Conservation (phyloP, 2,329 filamentous ascomycete species). For the Decorospora gaudefroyi region DNA sequence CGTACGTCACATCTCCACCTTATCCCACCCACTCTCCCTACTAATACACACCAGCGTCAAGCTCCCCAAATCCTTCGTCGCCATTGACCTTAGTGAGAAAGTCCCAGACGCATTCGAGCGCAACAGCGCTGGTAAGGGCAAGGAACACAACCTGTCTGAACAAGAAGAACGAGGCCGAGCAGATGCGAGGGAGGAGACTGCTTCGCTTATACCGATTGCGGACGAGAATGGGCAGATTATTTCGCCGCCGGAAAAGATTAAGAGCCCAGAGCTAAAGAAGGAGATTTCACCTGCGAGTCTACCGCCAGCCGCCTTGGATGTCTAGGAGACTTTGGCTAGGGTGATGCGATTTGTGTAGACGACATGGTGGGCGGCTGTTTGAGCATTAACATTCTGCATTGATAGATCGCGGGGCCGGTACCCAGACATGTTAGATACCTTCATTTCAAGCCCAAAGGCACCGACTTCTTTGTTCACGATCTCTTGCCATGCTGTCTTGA, state of each 20-base stretch:
- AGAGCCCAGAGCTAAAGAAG: constrained; percentile 5
- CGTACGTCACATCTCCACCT: constrained; percentile 62
- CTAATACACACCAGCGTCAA: constrained; percentile 48
- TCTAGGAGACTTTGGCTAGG: constrained; percentile 1
- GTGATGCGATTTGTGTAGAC: not conserved
- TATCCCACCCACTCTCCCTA: not conserved
- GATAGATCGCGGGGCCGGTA: no score
- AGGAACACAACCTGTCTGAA: constrained; percentile 26
- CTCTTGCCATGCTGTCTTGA: no score
- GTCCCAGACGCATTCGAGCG: constrained; percentile 52
- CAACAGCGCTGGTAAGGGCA: constrained; percentile 20
- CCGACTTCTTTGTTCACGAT: no score
- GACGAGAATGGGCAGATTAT: constrained; percentile 8
- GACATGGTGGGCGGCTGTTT: constrained; percentile 6
- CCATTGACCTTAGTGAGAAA: constrained; percentile 57
- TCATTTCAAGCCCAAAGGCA: no score
- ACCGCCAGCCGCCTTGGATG: constrained; percentile 17
- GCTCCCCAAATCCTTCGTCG: constrained; percentile 57
- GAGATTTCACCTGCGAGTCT: constrained; percentile 11
- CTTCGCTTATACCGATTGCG: constrained; percentile 11
- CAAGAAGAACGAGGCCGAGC: constrained; percentile 24
- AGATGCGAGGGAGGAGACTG: constrained; percentile 22
- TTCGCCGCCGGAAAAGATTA: not conserved
- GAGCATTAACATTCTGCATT: no score
- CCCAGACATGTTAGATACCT: no score